Evolutionary conservation across 306 rosid genomes (phyloP).

Genomic region (Vachellia collinsii): DNA sequence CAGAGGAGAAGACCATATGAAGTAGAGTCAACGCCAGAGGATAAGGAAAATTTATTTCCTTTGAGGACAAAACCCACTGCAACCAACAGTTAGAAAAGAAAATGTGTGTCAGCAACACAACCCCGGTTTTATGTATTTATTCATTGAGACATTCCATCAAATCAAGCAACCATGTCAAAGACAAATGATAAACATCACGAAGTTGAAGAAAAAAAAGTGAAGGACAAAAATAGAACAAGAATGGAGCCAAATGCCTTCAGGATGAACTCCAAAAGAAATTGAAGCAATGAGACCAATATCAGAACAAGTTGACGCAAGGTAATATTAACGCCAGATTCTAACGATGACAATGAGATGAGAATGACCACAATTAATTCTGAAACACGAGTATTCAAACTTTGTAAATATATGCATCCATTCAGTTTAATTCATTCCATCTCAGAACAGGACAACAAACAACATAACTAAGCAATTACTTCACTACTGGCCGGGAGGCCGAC

Average conservation of each 20-base stretch:
- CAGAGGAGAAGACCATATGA: constrained; percentile 97
- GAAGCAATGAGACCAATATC: constrained; percentile 2
- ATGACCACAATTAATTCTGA: neutral
- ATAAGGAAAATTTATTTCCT: constrained; percentile 96
- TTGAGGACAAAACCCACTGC: constrained; percentile 99
- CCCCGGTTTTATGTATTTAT: neutral
- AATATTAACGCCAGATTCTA: constrained; percentile 24
- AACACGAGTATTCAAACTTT: neutral
- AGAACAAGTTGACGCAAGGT: constrained; percentile 31
- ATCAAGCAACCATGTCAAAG: constrained; percentile 4
- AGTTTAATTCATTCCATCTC: constrained; percentile 17
- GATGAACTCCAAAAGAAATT: constrained; percentile 29
- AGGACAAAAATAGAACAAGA: constrained; percentile 14
- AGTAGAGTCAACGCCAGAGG: constrained; percentile 96
- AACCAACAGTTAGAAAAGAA: constrained; percentile 37
- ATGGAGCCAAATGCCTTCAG: constrained; percentile 21
- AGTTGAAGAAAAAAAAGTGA: neutral
- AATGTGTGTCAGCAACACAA: constrained; percentile 40
- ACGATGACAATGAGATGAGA: neutral
- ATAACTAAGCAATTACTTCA: constrained; percentile 8
- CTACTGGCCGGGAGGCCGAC: neutral
- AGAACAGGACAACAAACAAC: constrained; percentile 24
- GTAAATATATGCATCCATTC: constrained; percentile 19
- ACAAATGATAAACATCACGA: neutral
- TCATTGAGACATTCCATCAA: constrained; percentile 23